Evolutionary conservation across 176 grass and related monocot species (phyloP), one percentile per base, ranked within the genome.

Genomic region (Lolium perenne): DNA sequence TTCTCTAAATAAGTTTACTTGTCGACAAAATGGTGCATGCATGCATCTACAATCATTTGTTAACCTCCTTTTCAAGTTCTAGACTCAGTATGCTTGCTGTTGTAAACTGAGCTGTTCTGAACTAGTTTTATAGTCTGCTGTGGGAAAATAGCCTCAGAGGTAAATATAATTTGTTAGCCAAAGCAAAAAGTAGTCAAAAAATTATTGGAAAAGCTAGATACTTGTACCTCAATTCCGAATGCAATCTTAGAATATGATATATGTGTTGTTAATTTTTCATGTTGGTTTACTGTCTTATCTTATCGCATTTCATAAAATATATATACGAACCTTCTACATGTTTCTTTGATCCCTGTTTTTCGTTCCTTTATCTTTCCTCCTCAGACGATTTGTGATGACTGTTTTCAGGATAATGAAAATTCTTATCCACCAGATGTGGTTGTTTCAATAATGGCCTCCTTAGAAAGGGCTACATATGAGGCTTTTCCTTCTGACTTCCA

Each of bases 401-500:
- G 71, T 87, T 72, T 86, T 67, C 71, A 94, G 94, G 85, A 70
- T 80, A 79, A 86, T 83, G 96, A 88, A 86, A 92, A 87, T 82
- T 84, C 69, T 81, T 94, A 87, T 83, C 71, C 74, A 65, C 80
- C 87, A 9, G 94, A 96, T 82, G 79, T 84, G 72, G 92, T 93
- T 80, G 92, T 99, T 82, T 82, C 84, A 53, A 89, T 91, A 82
- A 92, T 99, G 86, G 88, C 84, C 65, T 80, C 78, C 56, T 86
- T 99, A 71, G 97, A 95, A 91, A 95, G 65, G 84, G 84, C 84
- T 82, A 84, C 90, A 77, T 81, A 70, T 91, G 90, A 95, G 86
- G 65, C 90, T 80, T 87, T 95, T 84, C 89, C 85, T 50, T 58
- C 74, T 21, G 97, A 96, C 76, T 96, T 91, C 76, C 56, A 18